Percentiles rank a stretch among this genome's conserved stretches.
These are phyloP conservation scores for Apiotrichum domesticum DNA, from an alignment of 1,284 basidiomycete genomes.

Conservation along the genomic window DNA sequence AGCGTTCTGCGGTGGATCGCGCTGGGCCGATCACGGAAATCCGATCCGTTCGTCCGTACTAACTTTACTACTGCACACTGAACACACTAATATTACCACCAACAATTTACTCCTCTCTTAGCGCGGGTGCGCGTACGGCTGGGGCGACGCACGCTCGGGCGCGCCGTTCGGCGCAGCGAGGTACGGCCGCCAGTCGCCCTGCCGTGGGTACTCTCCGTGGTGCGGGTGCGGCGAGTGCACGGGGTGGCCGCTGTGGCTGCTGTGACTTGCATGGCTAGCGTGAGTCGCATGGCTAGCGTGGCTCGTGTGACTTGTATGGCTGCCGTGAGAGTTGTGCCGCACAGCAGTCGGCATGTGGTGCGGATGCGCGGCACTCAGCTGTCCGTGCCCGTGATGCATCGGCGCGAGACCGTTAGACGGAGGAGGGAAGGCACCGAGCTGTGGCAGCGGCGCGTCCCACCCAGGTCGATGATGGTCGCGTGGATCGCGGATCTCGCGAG, in stretches of 20 bases:
- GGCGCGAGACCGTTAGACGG: constrained; percentile 1
- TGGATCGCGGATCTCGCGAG: constrained; percentile 2
- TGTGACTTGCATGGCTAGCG: background rate
- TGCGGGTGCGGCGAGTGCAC: background rate
- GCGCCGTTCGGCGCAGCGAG: constrained; percentile 6
- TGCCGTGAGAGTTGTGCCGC: constrained; percentile 1
- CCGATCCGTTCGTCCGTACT: too few relatives aligned
- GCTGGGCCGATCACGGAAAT: too few relatives aligned
- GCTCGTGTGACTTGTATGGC: background rate
- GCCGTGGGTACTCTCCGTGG: constrained; percentile 6
- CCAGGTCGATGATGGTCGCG: background rate
- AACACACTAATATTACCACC: background rate
- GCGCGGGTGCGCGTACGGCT: constrained; percentile 5
- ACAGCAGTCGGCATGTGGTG: background rate
- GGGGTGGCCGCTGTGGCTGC: background rate
- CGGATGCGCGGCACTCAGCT: background rate
- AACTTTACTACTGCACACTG: too few relatives aligned
- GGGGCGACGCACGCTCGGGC: constrained; percentile 4
- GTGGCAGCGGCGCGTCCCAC: constrained; percentile 8
- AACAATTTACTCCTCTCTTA: background rate
- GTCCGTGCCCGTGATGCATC: background rate
- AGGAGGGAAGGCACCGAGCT: constrained; percentile 13
- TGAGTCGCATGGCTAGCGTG: background rate
- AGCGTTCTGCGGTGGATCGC: background rate
- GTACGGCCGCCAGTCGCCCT: constrained; percentile 16